phyloP scores from a whole-genome alignment of 192 early-diverging fungal genomes.

The Mortierella antarctica region DNA sequence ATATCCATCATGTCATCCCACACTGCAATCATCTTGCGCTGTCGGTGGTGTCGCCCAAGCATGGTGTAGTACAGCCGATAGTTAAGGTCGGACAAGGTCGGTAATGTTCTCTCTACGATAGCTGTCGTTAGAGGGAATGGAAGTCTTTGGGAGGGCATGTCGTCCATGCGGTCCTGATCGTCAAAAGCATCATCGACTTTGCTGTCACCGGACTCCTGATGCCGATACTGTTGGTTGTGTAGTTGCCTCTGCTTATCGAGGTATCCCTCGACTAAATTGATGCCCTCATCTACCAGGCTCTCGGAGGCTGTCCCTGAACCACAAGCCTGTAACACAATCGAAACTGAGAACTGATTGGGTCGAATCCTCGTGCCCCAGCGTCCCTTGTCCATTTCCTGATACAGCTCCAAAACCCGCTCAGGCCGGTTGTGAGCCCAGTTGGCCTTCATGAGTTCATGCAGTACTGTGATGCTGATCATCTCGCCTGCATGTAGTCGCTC shows the following conservation, averaged over 20 bases:
- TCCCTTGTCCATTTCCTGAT: slow-evolving; percentile 27
- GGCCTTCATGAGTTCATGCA: slow-evolving; percentile 44
- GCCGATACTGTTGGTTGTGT: background rate
- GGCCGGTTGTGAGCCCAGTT: slow-evolving; percentile 15
- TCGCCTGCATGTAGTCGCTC: slow-evolving; percentile 3
- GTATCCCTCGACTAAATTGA: slow-evolving; percentile 17
- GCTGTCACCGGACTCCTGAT: background rate
- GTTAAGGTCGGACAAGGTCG: slow-evolving; percentile 16
- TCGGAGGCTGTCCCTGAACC: slow-evolving; percentile 1
- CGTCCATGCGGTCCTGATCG: background rate
- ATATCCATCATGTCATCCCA: slow-evolving; percentile 44
- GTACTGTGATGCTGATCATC: slow-evolving; percentile 24
- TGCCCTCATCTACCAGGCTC: slow-evolving; percentile 13
- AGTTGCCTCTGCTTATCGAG: background rate
- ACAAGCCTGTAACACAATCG: slow-evolving; percentile 44
- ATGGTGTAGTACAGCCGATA: slow-evolving; percentile 39
- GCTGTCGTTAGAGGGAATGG: no score
- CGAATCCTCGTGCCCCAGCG: slow-evolving; percentile 23
- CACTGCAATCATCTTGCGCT: slow-evolving; percentile 34
- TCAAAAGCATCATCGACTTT: slow-evolving; percentile 2
- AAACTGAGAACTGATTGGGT: slow-evolving; percentile 34
- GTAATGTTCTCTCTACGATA: background rate
- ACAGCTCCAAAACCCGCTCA: slow-evolving; percentile 23
- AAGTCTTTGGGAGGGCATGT: background rate
- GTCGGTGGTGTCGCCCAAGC: slow-evolving; percentile 42